Conservation (phyloP, 306 rosid species). For the Aeschynomene evenia region DNA sequence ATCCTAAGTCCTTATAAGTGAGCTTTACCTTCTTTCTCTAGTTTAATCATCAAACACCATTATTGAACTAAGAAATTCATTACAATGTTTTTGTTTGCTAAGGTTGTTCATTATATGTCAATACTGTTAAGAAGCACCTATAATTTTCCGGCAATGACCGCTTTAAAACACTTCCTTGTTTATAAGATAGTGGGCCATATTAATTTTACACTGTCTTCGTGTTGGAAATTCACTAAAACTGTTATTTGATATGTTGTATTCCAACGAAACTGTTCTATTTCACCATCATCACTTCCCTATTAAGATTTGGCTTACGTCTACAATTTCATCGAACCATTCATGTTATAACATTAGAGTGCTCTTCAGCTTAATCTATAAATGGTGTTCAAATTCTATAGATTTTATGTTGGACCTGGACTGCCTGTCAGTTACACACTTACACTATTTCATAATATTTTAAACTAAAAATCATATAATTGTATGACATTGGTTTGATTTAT, state of each 20-base stretch:
- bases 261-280: neutral
- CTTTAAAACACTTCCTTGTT: neutral
- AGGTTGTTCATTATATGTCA: conserved; percentile 9
- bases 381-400: conserved; percentile 7
- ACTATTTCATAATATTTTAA: neutral
- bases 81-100: neutral
- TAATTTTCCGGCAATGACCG: conserved; percentile 1
- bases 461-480: neutral
- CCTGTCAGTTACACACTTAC: neutral
- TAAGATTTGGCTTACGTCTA: neutral
- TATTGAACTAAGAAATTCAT: neutral
- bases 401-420: neutral
- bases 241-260: neutral
- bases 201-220: neutral
- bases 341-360: neutral
- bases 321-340: neutral
- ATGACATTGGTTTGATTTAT: conserved; percentile 1
- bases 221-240: neutral
- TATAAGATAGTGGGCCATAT: conserved; percentile 3
- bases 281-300: neutral
- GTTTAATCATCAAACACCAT: neutral
- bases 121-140: neutral
- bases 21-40: conserved; percentile 8
- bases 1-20: neutral
- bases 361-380: neutral